Evolutionary conservation across 805 yeast species (phyloP).

Genomic region (Barnettozyma botsteinii): DNA sequence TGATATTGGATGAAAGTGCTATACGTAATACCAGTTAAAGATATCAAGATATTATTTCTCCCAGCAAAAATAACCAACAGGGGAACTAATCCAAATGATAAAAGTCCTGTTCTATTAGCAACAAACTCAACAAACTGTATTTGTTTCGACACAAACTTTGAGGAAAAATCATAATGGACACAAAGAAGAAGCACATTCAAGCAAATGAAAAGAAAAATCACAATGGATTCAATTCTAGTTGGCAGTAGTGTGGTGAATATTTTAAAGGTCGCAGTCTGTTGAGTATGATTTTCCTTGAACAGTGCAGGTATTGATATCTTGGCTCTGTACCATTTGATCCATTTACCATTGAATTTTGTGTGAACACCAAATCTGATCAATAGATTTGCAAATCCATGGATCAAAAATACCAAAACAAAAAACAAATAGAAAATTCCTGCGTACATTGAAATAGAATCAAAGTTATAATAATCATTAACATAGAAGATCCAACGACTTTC

Average conservation of each 20-base stretch:
- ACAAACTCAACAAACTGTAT: conserved; percentile 2
- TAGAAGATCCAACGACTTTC: conserved; percentile 4
- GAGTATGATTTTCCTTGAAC: conserved; percentile 16
- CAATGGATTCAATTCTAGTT: conserved; percentile 24
- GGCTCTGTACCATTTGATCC: conserved; percentile 17
- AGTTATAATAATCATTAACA: conserved; percentile 12
- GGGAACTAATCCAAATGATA: conserved; percentile 41
- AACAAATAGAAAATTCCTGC: conserved; percentile 31
- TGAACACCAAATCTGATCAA: conserved; percentile 22
- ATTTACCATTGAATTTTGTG: conserved; percentile 10
- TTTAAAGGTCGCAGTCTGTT: not conserved
- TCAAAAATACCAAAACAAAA: conserved; percentile 34
- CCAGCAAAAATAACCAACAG: conserved; percentile 57
- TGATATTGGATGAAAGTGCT: conserved; percentile 61
- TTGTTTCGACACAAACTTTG: not conserved
- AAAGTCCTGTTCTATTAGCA: conserved; percentile 23
- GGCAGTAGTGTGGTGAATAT: conserved; percentile 17
- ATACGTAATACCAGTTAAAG: conserved; percentile 58
- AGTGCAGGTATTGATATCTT: conserved; percentile 20
- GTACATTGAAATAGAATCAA: conserved; percentile 18
- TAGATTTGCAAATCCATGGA: conserved; percentile 30
- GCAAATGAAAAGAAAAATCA: conserved; percentile 31
- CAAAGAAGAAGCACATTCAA: conserved; percentile 14
- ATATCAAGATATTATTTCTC: conserved; percentile 59
- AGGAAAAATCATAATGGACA: conserved; percentile 11